Conservation (phyloP, 768 basidiomycete genomes). For the Russula foetens region DNA sequence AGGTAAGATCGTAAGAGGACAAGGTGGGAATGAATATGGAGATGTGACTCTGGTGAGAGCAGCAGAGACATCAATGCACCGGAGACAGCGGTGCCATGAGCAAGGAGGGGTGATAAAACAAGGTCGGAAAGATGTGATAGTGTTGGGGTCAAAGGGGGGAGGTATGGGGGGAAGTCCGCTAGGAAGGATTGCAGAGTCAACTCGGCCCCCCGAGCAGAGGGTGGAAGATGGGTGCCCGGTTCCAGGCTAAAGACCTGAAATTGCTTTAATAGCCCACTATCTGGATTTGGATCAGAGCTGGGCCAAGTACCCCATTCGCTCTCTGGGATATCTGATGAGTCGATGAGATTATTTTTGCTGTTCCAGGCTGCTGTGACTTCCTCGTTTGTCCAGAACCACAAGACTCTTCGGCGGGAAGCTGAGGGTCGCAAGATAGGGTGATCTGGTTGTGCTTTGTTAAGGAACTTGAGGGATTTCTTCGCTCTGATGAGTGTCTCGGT, state of each 20-base stretch:
- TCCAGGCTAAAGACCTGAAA: conserved; percentile 60
- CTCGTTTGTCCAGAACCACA: conserved; percentile 58
- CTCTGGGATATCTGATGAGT: not conserved
- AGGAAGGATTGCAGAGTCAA: conserved; percentile 42
- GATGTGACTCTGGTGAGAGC: conserved; percentile 51
- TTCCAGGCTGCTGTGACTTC: conserved; percentile 46
- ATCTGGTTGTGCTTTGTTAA: conserved; percentile 55
- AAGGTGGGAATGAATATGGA: conserved; percentile 63
- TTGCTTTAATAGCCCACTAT: conserved; percentile 9
- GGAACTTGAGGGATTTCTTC: conserved; percentile 57
- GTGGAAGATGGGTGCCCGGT: conserved; percentile 39
- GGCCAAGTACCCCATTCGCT: not conserved
- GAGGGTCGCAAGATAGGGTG: conserved; percentile 43
- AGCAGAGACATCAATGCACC: conserved; percentile 58
- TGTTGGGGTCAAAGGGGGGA: conserved; percentile 60
- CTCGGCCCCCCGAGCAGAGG: conserved; percentile 23
- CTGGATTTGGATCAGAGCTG: not conserved
- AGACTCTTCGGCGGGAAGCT: conserved; percentile 24
- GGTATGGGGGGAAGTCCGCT: conserved; percentile 42
- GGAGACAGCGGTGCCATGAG: conserved; percentile 58
- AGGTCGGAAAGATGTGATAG: conserved; percentile 53
- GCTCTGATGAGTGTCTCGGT: conserved; percentile 52
- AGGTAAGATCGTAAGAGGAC: conserved; percentile 66
- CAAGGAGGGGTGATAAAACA: conserved; percentile 51
- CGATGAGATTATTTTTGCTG: not conserved